Base-by-base conservation (phyloP, 2,329 filamentous ascomycete genomes). In the Alternaria brassicae region DNA sequence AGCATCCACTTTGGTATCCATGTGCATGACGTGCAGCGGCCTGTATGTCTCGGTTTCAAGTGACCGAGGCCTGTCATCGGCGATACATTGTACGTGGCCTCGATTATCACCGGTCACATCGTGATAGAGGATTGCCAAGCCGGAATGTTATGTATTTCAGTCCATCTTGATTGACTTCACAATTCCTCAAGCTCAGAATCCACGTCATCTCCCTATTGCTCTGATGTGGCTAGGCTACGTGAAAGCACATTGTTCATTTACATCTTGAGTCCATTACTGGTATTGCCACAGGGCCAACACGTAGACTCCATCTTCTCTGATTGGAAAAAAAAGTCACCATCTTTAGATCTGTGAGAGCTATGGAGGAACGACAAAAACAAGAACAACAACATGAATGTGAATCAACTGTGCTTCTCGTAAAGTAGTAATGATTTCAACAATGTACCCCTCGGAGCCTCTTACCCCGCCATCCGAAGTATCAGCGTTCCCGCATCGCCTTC, bases 21-120 rank as follows among this genome's bases (percentile, higher is more conserved):
- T 55, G 40, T 55, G 56, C 56, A 58, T 48, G 51, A 44, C 44
- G 45, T 42, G 44, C 44, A 55, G 51, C 44, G 42, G 42, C 36
- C 45, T 32, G 52, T 47, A 30, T 47, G 37, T 48, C 21, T 48
- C 25, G 34, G 17, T 28, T 21, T 42, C 41, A 44, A 21, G 12
- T 28, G 5, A 41, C 37, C 45, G 34, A 48, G 42, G 23, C 50
- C 47, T 27, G 17, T 12, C 36, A 58, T 58, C 56, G 56, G 28
- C 56, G 56, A 58, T 58, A 53, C 40, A 30, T 30, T 47, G 37
- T 45, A 23, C 28, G 23, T 34, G 30, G 44, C 13, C 28, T 34
- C 32, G 28, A 48, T 34, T 34, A 48, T 23, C 44, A 48, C 44
- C 13, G 44, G 44, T 19, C 8, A 34, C 15, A 48, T 34, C 44